Percentiles rank a stretch among this genome's conserved stretches.
These are phyloP conservation scores for Suillus weaverae DNA, from an alignment of 768 basidiomycete genomes.

Conservation along the genomic window DNA sequence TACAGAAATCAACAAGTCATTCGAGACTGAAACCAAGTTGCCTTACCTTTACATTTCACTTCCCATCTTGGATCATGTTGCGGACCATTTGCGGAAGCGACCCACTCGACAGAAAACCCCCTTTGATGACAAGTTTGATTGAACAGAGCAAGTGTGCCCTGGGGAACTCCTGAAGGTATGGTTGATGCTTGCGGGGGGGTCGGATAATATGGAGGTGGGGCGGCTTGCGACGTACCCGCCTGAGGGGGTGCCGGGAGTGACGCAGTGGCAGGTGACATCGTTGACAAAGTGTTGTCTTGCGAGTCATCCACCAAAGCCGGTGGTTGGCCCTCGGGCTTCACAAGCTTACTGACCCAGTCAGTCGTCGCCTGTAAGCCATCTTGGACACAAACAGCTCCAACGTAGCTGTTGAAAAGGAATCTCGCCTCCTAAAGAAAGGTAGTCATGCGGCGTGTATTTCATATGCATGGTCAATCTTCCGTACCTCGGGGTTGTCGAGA, in stretches of 20 bases:
- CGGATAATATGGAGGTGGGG: constrained; percentile 25
- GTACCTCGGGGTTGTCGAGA: constrained; percentile 35
- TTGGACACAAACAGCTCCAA: constrained; percentile 64
- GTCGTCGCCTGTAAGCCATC: constrained; percentile 50
- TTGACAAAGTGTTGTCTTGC: constrained; percentile 11
- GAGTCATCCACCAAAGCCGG: constrained; percentile 16
- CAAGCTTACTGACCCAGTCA: constrained; percentile 57
- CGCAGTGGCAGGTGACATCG: constrained; percentile 11
- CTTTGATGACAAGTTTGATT: constrained; percentile 55
- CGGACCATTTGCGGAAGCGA: constrained; percentile 46
- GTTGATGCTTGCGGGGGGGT: constrained; percentile 12
- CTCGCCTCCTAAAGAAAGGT: constrained; percentile 39
- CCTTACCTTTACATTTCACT: constrained; percentile 53
- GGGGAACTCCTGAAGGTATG: constrained; percentile 33
- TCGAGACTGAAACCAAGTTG: neutral
- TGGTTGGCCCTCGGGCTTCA: constrained; percentile 44
- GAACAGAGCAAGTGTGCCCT: constrained; percentile 39
- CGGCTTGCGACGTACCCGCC: constrained; percentile 11
- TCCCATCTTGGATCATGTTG: constrained; percentile 58
- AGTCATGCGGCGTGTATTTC: neutral
- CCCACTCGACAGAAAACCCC: constrained; percentile 44
- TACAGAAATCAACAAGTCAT: constrained; percentile 21
- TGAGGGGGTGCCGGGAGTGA: constrained; percentile 16
- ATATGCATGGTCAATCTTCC: neutral
- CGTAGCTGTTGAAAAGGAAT: constrained; percentile 57